Base-by-base conservation (phyloP, 179 eudicot genomes). In the Amaranthus tricolor region DNA sequence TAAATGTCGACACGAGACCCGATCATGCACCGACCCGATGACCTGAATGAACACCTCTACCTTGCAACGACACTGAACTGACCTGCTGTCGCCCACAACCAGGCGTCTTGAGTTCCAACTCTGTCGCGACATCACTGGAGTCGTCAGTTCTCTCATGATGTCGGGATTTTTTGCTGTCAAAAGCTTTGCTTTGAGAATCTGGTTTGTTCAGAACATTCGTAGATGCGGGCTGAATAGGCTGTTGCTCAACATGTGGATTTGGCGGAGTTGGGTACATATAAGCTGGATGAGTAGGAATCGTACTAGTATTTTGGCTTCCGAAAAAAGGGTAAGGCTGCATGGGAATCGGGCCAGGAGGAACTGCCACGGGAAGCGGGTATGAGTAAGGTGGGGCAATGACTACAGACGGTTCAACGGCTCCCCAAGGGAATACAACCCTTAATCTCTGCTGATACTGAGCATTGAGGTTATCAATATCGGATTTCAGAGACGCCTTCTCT, bases 41-140 rank as follows among this genome's bases (percentile, higher is more conserved):
- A 31, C 40, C 40, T 2, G 40, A 31, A 31, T 31, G 40, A 31
- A 31, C 40, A 31, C 3, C 40, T 31, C 40, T 31, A 48, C 20
- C 6, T 51, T n/a, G 7, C 60, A 65, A 53, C 68, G 58, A 61
- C 20, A 57, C n/a, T 59, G 20, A 50, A 78, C 83, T 83, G 15
- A 94, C 98, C 94, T 86, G 87, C 50, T 85, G 90, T 55, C 77
- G 81, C 15, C 88, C 79, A 69, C 91, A 90, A 72, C 99, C 99
- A 52, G 97, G 97, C 63, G 89, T 95, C 84, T 95, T 95, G 70
- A 95, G 96, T 81, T 92, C 97, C 59, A 95, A 81, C 70, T 90
- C 97, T 0, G 99, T 95, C 19, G 89, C 88, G 58, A 95, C 94
- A 70, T 90, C 96, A 85, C 84, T 82, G 24, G 95, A 90, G 76